Base-by-base conservation (phyloP, 1,284 basidiomycete genomes). In the Porodaedalea pini region DNA sequence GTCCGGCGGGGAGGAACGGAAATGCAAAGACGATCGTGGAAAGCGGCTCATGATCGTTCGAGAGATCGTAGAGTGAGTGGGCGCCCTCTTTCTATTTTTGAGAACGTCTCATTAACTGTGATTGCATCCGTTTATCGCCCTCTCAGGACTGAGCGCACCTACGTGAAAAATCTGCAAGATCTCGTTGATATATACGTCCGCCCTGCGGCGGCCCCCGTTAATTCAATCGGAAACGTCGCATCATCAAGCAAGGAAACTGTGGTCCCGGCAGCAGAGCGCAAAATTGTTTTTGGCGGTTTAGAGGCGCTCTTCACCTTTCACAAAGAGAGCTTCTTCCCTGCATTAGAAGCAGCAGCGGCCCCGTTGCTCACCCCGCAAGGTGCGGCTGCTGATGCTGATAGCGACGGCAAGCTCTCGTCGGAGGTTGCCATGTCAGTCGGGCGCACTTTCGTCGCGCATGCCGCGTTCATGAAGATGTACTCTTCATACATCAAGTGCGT, bases 381-480 rank as follows among this genome's bases (percentile, higher is more conserved):
- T 37, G 74, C 76, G 15, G 67, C 78, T 13, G 70, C 75, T 48
- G 77, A 79, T 45, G 74, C 80, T 15, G 90, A 94, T 65, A 73
- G 78, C 23, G 85, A 91, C 61, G 91, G 91, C 0, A 79, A 83
- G 56, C 68, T 90, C 37, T 94, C 93, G 0, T 74, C 86, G 40
- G 77, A 75, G 21, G 88, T 92, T 7, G 93, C 92, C 0, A 90
- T 85, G 61, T 81, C 83, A 27, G 87, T 99, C 34, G 95, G 93
- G 5, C 83, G 88, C 61, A 94, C 92, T 40, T 99, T 99, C 72
- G 76, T 89, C 61, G 90, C 86, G 50, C 94, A 98, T 71, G 92
- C 92, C 39, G 92, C 94, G 6, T 96, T 96, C 77, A 92, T 98
- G 91, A 92, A 81, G 74, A 94, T 98, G 87, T 98, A 98, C 72